Evolutionary conservation across 2,329 filamentous ascomycete species (phyloP).

Genomic region (Metarhizium sp.): DNA sequence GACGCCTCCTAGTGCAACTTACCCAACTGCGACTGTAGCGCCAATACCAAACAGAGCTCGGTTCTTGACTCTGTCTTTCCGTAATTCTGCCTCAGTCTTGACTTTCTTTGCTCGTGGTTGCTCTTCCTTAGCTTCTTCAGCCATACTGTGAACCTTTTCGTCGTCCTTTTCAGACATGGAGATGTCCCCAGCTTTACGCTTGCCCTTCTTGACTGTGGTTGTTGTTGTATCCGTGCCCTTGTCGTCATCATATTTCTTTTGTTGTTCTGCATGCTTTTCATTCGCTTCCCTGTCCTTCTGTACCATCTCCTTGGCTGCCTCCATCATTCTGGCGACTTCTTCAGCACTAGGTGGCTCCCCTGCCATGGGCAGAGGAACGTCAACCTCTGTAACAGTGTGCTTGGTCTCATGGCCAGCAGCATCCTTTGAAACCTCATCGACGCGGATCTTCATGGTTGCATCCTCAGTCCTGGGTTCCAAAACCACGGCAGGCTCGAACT

Average conservation of each 20-base stretch:
- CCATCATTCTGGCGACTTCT: constrained; percentile 75
- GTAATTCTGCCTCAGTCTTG: constrained; percentile 71
- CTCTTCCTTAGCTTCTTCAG: constrained; percentile 24
- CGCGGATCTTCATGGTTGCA: constrained; percentile 56
- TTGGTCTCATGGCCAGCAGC: constrained; percentile 54
- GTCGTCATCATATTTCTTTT: constrained; percentile 27
- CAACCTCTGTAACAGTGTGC: constrained; percentile 64
- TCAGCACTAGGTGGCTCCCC: constrained; percentile 64
- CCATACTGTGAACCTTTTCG: constrained; percentile 27
- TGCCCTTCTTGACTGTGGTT: constrained; percentile 40
- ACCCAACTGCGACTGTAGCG: constrained; percentile 85
- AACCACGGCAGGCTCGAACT: constrained; percentile 38
- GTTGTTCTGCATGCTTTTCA: constrained; percentile 30
- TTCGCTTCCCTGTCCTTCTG: constrained; percentile 47
- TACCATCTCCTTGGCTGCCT: constrained; percentile 82
- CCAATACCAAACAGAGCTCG: constrained; percentile 79
- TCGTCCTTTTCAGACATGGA: constrained; percentile 52
- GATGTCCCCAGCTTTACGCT: constrained; percentile 68
- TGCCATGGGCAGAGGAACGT: constrained; percentile 52
- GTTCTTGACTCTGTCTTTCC: constrained; percentile 78
- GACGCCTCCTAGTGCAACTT: constrained; percentile 34
- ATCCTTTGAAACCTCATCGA: constrained; percentile 50
- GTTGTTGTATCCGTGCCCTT: constrained; percentile 23
- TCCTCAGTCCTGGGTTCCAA: constrained; percentile 47
- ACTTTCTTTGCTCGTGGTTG: constrained; percentile 60